These are phyloP conservation scores for Stramenopiles sp. DNA, from an alignment of 352 stramenopile genomes.

Conservation along the genomic window DNA sequence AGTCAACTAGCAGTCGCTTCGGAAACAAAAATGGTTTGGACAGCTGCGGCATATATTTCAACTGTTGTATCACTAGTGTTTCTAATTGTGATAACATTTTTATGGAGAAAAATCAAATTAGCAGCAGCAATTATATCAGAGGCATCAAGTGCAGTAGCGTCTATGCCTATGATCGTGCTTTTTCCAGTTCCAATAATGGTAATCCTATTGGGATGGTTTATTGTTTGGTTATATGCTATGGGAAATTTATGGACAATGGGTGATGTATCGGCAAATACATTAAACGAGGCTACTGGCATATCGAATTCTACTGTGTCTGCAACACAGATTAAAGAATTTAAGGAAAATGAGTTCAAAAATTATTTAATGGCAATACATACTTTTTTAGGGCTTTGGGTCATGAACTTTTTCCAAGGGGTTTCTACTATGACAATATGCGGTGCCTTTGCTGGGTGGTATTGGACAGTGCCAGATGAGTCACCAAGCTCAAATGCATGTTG, in stretches of 20 bases:
- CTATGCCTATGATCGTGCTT: constrained; percentile 35
- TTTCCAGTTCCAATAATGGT: constrained; percentile 42
- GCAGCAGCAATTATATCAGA: constrained; percentile 48
- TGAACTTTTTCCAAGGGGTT: constrained; percentile 80
- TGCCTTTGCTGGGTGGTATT: constrained; percentile 72
- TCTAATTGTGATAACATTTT: constrained; percentile 43
- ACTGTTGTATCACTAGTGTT: constrained; percentile 39
- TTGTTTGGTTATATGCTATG: constrained; percentile 11
- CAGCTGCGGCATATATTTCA: constrained; percentile 13
- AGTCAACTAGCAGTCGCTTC: constrained; percentile 1
- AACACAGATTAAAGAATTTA: constrained; percentile 32
- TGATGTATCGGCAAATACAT: constrained; percentile 27
- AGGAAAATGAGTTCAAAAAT: constrained; percentile 26
- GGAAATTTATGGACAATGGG: constrained; percentile 10
- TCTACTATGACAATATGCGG: constrained; percentile 80
- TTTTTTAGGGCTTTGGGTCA: constrained; percentile 87
- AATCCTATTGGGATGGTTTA: constrained; percentile 37
- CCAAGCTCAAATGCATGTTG: not conserved
- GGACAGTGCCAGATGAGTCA: constrained; percentile 26
- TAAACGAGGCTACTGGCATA: constrained; percentile 16
- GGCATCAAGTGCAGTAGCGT: constrained; percentile 35
- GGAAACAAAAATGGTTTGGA: constrained; percentile 10
- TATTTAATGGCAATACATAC: constrained; percentile 50
- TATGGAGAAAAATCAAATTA: constrained; percentile 53
- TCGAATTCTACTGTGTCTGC: constrained; percentile 19